These are phyloP conservation scores for Cylindrotheca closterium DNA, from an alignment of 108 stramenopile species.

Conservation along the genomic window DNA sequence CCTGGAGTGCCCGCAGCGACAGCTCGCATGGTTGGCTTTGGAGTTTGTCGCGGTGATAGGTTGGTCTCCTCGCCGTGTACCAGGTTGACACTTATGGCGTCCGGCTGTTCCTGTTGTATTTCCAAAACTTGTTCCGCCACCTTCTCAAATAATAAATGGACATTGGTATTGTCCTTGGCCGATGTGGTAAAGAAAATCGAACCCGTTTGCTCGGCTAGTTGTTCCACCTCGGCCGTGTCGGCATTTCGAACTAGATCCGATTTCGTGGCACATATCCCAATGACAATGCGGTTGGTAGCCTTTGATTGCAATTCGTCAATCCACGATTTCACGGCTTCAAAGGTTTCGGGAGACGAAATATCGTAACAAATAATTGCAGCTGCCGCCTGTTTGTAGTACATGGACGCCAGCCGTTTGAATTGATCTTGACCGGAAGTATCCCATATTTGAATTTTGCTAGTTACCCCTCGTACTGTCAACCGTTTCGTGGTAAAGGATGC, in stretches of 20 bases:
- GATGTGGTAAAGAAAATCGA: constrained; percentile 71
- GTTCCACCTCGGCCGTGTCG: constrained; percentile 46
- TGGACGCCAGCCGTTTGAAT: constrained; percentile 59
- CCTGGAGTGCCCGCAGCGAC: neutral
- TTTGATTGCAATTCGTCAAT: constrained; percentile 56
- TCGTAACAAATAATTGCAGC: constrained; percentile 83
- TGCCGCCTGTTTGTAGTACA: constrained; percentile 72
- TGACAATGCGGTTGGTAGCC: constrained; percentile 39
- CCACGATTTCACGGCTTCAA: constrained; percentile 62
- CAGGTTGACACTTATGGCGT: constrained; percentile 1
- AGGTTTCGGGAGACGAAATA: constrained; percentile 48
- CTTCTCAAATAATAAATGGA: constrained; percentile 54
- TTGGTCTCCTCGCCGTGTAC: neutral
- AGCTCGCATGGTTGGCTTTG: neutral
- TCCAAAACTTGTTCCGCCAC: constrained; percentile 57
- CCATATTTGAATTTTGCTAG: constrained; percentile 85
- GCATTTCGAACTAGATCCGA: constrained; percentile 42
- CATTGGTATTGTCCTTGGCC: constrained; percentile 64
- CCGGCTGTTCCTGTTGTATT: constrained; percentile 12
- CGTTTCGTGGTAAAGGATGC: constrained; percentile 82
- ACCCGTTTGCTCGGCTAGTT: constrained; percentile 50
- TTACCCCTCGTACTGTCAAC: constrained; percentile 51
- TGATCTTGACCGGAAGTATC: constrained; percentile 78
- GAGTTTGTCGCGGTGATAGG: neutral
- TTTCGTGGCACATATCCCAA: constrained; percentile 79